Evolutionary conservation across 1,284 basidiomycete species (phyloP).

Genomic region (Sparassis latifolia): DNA sequence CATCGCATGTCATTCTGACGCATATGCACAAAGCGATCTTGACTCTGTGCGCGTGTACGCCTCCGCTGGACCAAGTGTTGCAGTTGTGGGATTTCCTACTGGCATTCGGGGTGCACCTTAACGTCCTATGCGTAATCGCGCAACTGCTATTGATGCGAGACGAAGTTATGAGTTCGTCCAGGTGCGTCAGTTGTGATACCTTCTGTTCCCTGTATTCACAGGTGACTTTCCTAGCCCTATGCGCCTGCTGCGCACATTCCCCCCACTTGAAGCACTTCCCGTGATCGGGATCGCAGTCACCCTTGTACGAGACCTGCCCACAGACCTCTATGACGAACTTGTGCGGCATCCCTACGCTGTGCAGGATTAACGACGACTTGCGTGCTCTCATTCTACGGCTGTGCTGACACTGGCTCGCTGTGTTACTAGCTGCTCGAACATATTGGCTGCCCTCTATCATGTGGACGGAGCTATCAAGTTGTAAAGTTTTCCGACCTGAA

Average conservation of each 20-base stretch:
- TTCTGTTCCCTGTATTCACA: background rate
- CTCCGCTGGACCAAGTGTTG: slow-evolving; percentile 90
- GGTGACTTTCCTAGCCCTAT: slow-evolving; percentile 63
- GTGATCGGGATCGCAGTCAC: slow-evolving; percentile 92
- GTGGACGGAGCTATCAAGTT: too few relatives aligned
- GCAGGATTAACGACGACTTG: slow-evolving; percentile 9
- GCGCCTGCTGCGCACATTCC: slow-evolving; percentile 92
- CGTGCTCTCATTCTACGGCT: too few relatives aligned
- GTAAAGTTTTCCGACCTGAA: too few relatives aligned
- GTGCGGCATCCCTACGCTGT: slow-evolving; percentile 79
- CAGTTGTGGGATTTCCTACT: slow-evolving; percentile 96
- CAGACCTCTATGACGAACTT: slow-evolving; percentile 86
- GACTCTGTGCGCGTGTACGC: slow-evolving; percentile 94
- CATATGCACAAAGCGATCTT: slow-evolving; percentile 62
- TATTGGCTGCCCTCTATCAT: too few relatives aligned
- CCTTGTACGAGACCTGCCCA: slow-evolving; percentile 84
- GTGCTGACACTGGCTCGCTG: too few relatives aligned
- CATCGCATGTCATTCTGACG: background rate
- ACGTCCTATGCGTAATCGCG: slow-evolving; percentile 93
- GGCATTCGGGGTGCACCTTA: slow-evolving; percentile 93
- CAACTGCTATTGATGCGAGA: slow-evolving; percentile 87
- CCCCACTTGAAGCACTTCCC: slow-evolving; percentile 80
- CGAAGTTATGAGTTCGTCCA: slow-evolving; percentile 79
- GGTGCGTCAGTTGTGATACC: slow-evolving; percentile 41
- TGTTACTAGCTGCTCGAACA: too few relatives aligned